Evolutionary conservation across 768 basidiomycete species (phyloP).

Genomic region (Xerocomus potaroensis): DNA sequence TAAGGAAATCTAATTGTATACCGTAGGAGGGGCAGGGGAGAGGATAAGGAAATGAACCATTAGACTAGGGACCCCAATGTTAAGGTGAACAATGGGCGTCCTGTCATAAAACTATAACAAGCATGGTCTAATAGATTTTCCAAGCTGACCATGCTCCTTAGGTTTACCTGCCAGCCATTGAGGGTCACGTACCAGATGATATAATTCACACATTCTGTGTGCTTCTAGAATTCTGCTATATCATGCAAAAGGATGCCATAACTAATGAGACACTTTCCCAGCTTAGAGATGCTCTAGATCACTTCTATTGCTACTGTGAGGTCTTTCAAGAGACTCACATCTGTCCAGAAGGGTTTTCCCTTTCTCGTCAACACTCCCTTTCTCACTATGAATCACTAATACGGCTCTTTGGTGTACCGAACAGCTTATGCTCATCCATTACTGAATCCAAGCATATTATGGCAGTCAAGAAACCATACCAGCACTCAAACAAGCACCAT

Average conservation of each 20-base stretch:
- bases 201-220: not conserved
- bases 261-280: not conserved
- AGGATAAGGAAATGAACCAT: too few species aligned
- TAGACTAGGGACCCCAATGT: too few species aligned
- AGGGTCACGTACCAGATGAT: not conserved
- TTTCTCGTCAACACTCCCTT: conserved; percentile 34
- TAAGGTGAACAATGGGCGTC: too few species aligned
- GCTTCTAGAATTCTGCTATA: not conserved
- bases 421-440: conserved; percentile 35
- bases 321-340: conserved; percentile 19
- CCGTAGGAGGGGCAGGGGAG: too few species aligned
- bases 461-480: conserved; percentile 35
- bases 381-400: conserved; percentile 28
- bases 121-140: too few species aligned
- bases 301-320: conserved; percentile 2
- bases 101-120: too few species aligned
- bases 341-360: conserved; percentile 15
- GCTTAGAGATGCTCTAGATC: not conserved
- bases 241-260: not conserved
- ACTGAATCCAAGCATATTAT: conserved; percentile 35
- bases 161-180: not conserved
- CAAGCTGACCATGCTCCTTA: too few species aligned
- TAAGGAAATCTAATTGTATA: too few species aligned
- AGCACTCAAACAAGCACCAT: conserved; percentile 21
- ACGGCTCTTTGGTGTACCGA: conserved; percentile 30